Base-by-base conservation (phyloP, 1,284 basidiomycete genomes). In the Sporisorium exsertum region DNA sequence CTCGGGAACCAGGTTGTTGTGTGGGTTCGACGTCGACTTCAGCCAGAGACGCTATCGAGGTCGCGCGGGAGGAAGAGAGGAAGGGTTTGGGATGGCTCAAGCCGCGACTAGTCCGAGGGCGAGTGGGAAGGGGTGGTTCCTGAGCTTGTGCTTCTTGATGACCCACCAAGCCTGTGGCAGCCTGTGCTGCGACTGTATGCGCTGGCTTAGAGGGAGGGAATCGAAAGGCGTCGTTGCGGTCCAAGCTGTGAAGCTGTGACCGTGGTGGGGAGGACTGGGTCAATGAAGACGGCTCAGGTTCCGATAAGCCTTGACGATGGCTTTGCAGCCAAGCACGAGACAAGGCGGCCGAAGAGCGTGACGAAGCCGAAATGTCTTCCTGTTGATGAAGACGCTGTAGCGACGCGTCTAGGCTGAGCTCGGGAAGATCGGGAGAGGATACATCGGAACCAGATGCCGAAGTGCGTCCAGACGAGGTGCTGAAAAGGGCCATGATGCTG, bases 321-420 rank as follows among this genome's bases (percentile, higher is more conserved):
- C 40, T 43, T 10, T 29, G 42, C 1, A 55, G 40, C 69, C 69
- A 66, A 8, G 51, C 24, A 4, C 43, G 37, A 5, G 66, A 69
- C 2, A 7, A 51, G 15, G 55, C 40, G 7, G 33, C 5, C 0
- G 69, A 72, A 1, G 62, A 61, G 22, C 37, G 3, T 2, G 63
- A 71, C 13, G 58, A 47, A 1, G 59, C 37, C 6, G 69, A 58
- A 42, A 33, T 20, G 15, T 72, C 69, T 26, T 72, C 59, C 29
- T 72, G 37, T 1, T 27, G 59, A 46, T 66, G 69, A 18, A 65
- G 56, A 13, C 47, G 63, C 27, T 65, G 63, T 24, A 72, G 52
- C 37, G 63, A 65, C 9, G 63, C 69, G 33, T 72, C 69, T 9
- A 72, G 29, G 49, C 64, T 72, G 20, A 72, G 59, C 22, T 72